These are phyloP conservation scores for Parachaetomium inaequale DNA, from an alignment of 495 filamentous ascomycete species.

Conservation along the genomic window DNA sequence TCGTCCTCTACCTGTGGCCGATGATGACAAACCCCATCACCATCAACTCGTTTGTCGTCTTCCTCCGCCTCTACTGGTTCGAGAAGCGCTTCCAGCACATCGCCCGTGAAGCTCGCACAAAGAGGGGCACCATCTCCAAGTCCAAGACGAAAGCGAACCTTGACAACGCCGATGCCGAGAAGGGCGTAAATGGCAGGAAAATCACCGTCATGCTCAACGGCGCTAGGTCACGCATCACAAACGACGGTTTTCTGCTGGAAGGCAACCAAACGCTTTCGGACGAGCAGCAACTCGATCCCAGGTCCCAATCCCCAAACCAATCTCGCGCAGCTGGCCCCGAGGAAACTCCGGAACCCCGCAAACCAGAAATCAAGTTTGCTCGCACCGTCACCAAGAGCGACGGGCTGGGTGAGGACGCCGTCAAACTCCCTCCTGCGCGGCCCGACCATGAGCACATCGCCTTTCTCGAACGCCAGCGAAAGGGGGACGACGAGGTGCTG, in stretches of 20 bases:
- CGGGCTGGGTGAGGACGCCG: constrained; percentile 33
- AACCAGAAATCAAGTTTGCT: constrained; percentile 58
- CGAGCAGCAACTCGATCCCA: constrained; percentile 14
- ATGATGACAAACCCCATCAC: constrained; percentile 85
- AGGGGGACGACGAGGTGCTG: constrained; percentile 64
- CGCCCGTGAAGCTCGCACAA: constrained; percentile 49
- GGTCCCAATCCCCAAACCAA: not conserved
- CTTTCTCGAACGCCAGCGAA: constrained; percentile 80
- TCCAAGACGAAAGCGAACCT: constrained; percentile 55
- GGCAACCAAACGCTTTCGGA: constrained; percentile 9
- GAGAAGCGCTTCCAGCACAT: constrained; percentile 79
- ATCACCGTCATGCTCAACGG: constrained; percentile 70
- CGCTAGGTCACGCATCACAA: constrained; percentile 41
- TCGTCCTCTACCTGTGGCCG: constrained; percentile 65
- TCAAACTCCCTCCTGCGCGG: constrained; percentile 51
- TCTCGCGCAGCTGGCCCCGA: constrained; percentile 20
- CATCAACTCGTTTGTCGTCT: constrained; percentile 83
- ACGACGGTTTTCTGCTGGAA: constrained; percentile 44
- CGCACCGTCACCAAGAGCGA: constrained; percentile 54
- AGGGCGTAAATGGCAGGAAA: constrained; percentile 64
- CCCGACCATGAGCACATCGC: constrained; percentile 76
- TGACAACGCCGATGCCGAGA: constrained; percentile 54
- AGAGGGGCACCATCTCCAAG: constrained; percentile 44
- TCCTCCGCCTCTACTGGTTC: constrained; percentile 94
- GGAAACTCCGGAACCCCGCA: constrained; percentile 26